These are phyloP conservation scores for Lasiosphaeris hirsuta DNA, from an alignment of 495 filamentous ascomycete genomes.

Conservation along the genomic window DNA sequence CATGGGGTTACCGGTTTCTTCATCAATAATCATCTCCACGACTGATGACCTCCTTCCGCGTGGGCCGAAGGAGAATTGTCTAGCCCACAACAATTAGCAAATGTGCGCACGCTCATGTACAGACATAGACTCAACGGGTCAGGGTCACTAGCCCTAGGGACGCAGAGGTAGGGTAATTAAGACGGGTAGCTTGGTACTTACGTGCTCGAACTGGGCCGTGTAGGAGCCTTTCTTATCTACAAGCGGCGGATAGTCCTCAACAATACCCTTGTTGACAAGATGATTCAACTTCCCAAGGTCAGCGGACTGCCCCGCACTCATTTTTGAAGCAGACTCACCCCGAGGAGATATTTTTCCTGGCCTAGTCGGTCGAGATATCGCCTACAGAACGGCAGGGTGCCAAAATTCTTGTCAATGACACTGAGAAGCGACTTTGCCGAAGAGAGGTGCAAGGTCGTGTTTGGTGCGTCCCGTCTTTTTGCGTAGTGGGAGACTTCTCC, in stretches of 20 bases:
- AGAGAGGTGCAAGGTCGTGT: slow-evolving; percentile 62
- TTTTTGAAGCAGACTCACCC: slow-evolving; percentile 49
- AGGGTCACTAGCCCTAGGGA: too few relatives aligned
- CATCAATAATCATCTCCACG: slow-evolving; percentile 82
- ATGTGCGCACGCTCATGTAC: too few relatives aligned
- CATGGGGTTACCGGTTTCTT: background rate
- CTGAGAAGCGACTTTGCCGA: slow-evolving; percentile 80
- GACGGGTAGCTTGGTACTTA: slow-evolving; percentile 41
- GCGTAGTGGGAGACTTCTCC: slow-evolving; percentile 81
- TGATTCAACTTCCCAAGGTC: slow-evolving; percentile 66
- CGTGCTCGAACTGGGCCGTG: slow-evolving; percentile 93
- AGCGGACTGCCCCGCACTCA: background rate
- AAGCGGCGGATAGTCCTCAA: slow-evolving; percentile 85
- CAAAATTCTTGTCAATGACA: slow-evolving; percentile 90
- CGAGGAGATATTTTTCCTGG: slow-evolving; percentile 83
- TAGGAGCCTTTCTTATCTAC: slow-evolving; percentile 93
- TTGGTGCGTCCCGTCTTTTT: slow-evolving; percentile 58
- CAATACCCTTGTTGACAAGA: slow-evolving; percentile 76
- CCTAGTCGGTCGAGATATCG: slow-evolving; percentile 83
- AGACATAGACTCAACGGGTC: too few relatives aligned
- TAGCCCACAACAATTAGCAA: slow-evolving; percentile 26
- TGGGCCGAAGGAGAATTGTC: slow-evolving; percentile 85
- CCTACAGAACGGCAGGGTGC: slow-evolving; percentile 80
- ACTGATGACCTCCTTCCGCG: slow-evolving; percentile 88
- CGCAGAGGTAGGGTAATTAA: slow-evolving; percentile 20